phyloP scores from a whole-genome alignment of 2,329 filamentous ascomycete species.

The Alternaria ventricosa region DNA sequence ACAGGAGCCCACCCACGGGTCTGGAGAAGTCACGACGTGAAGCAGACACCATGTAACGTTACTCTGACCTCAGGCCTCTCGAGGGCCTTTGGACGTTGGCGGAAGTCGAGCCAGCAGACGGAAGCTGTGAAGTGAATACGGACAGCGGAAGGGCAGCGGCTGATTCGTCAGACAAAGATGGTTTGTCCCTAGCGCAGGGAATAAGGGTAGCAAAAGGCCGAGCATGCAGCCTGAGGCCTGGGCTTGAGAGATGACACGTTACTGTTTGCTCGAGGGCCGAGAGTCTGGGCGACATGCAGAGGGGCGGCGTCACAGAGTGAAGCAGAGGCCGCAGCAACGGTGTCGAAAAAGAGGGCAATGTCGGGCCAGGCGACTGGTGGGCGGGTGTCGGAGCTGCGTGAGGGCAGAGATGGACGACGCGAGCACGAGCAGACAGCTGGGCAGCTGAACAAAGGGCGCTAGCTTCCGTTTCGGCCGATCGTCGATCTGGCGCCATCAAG shows the following conservation, averaged over 20 bases:
- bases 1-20: neutral
- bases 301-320: conserved; percentile 2
- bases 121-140: neutral
- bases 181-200: conserved; percentile 7
- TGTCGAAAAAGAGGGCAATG: neutral
- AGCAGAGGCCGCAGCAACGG: neutral
- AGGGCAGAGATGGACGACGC: neutral
- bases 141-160: neutral
- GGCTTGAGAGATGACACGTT: conserved; percentile 15
- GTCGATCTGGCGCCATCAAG: conserved; percentile 11
- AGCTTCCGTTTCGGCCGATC: conserved; percentile 10
- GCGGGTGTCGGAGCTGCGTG: neutral
- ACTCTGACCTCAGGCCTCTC: neutral
- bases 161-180: conserved; percentile 12
- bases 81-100: neutral
- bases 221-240: conserved; percentile 12
- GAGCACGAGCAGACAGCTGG: neutral
- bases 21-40: neutral
- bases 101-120: neutral
- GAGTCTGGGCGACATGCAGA: neutral
- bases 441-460: conserved; percentile 2
- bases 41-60: conserved; percentile 20
- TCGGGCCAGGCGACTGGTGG: neutral
- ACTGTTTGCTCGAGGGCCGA: neutral
- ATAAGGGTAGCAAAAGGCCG: conserved; percentile 15